Base-by-base conservation (phyloP, 495 filamentous ascomycete genomes). In the Podospora tetraspora region DNA sequence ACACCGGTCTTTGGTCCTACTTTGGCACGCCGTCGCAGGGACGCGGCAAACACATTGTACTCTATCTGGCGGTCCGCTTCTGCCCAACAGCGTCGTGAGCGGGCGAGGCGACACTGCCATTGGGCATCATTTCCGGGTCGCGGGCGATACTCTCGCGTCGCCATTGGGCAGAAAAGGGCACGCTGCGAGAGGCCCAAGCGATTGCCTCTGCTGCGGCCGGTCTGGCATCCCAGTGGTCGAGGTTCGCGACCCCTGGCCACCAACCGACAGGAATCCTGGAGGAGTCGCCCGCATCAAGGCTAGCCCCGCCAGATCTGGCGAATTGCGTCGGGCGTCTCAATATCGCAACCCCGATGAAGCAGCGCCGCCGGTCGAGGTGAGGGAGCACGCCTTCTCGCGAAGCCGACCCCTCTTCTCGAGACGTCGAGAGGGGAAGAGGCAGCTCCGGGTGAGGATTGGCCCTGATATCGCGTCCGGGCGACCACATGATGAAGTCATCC, bases 151-250 rank as follows among this genome's bases (percentile, higher is more conserved):
- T 73, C 72, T 73, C 75, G 73, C 77, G 73, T 73, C 71, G 69
- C 72, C 71, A 80, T 80, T 81, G 78, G 79, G 69, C 75, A 79
- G 76, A 77, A 80, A 80, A 73, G 73, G 64, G 67, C 69, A 72
- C 68, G 74, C 74, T 70, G 74, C 57, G 63, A 63, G 63, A 66
- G 74, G 72, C 64, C 75, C 73, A 73, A 77, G 73, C 75, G 69
- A 72, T 68, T 29, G 64, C 59, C 63, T 56, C 52, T 57, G 57
- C 59, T 32, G 59, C 63, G 61, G 62, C 67, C 71, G 69, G 74
- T 25, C 68, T 71, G 61, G 65, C 57, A 71, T 78, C 73, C 74
- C 71, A 76, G 71, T 77, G 73, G 76, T 61, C 69, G 64, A 69
- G 52, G 32, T n/a, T 10, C 63, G 34, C 30, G 66, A 70, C 61